Evolutionary conservation across 192 early-diverging fungal species (phyloP).

Genomic region (Coemansia sp.): DNA sequence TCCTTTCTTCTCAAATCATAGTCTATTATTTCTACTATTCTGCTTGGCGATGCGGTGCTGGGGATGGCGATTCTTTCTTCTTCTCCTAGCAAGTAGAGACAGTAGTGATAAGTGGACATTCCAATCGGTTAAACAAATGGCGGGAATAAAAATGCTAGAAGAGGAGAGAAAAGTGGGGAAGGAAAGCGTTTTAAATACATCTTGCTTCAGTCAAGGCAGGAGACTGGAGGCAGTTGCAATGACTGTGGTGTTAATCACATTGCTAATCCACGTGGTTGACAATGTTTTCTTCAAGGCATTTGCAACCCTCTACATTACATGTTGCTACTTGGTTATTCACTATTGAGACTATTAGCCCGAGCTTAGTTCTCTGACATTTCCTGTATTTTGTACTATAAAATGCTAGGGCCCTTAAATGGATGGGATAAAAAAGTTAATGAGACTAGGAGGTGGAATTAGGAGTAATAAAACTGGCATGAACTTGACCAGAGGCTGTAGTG

Average conservation of each 20-base stretch:
- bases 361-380: too few species aligned
- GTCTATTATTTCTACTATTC: not conserved
- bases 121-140: not conserved
- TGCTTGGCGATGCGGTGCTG: not conserved
- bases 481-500: too few species aligned
- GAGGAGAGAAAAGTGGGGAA: not conserved
- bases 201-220: not conserved
- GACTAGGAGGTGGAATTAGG: too few species aligned
- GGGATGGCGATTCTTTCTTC: not conserved
- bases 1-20: not conserved
- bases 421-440: too few species aligned
- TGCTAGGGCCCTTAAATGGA: too few species aligned
- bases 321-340: too few species aligned
- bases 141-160: not conserved
- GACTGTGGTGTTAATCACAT: not conserved
- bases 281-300: too few species aligned
- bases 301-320: too few species aligned
- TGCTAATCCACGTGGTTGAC: too few species aligned
- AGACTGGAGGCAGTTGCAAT: not conserved
- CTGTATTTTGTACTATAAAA: too few species aligned
- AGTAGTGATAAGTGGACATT: not conserved
- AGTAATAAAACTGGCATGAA: too few species aligned
- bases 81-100: not conserved
- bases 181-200: not conserved
- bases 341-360: too few species aligned